These are phyloP conservation scores for Echinosophora koreensis DNA, from an alignment of 306 rosid species.

Conservation along the genomic window DNA sequence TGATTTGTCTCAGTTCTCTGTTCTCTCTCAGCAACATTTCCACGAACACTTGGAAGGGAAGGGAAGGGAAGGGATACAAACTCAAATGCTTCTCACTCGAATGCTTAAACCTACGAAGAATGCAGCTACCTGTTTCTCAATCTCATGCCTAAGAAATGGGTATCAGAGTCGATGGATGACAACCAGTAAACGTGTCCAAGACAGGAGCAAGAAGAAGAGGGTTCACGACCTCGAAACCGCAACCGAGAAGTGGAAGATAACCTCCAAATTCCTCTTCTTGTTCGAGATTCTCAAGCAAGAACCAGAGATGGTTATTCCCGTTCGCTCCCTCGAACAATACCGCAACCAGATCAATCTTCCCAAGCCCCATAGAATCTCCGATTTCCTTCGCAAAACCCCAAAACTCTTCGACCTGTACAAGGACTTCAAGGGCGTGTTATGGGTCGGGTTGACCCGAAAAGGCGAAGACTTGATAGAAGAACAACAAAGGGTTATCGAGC, in stretches of 20 bases:
- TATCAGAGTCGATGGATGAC: constrained; percentile 51
- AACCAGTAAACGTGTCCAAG: constrained; percentile 55
- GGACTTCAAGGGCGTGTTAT: constrained; percentile 61
- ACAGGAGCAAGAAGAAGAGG: constrained; percentile 64
- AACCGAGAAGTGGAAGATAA: constrained; percentile 77
- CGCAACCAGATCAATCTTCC: constrained; percentile 76
- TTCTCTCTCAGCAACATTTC: neutral
- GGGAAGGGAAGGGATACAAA: neutral
- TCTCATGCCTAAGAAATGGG: too few relatives aligned
- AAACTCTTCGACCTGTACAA: constrained; percentile 69
- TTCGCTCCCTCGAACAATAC: constrained; percentile 63
- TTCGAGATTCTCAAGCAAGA: constrained; percentile 74
- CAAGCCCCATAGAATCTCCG: constrained; percentile 74
- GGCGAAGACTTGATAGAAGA: constrained; percentile 69
- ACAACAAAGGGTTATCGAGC: constrained; percentile 55
- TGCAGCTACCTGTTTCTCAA: neutral
- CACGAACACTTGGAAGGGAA: neutral
- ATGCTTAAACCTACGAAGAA: neutral
- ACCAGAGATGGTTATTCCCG: constrained; percentile 76
- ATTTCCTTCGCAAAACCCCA: constrained; percentile 73
- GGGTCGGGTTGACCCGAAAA: constrained; percentile 77
- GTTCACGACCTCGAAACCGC: constrained; percentile 73
- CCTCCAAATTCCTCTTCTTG: constrained; percentile 58
- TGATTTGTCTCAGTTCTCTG: too few relatives aligned
- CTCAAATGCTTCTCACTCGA: neutral